A percentile compares a stretch with the other conserved stretches of the same genome.
phyloP scores from a whole-genome alignment of 257 asterid species.

The Ilex asprella region DNA sequence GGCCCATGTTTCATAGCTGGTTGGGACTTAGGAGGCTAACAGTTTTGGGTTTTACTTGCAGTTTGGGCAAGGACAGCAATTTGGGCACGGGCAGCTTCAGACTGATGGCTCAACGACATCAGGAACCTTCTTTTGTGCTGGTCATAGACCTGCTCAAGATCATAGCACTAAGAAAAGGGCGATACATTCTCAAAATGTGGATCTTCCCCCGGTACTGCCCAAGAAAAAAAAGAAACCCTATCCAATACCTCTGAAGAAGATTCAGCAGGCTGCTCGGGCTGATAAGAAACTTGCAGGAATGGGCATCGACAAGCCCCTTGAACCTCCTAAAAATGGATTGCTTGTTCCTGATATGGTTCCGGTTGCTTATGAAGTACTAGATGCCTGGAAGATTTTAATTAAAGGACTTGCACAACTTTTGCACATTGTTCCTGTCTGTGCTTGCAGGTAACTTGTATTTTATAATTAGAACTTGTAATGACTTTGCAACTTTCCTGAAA shows the following conservation, averaged over 20 bases:
- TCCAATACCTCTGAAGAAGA: constrained; percentile 73
- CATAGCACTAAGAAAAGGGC: constrained; percentile 35
- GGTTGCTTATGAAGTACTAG: constrained; percentile 61
- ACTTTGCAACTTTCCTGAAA: neutral
- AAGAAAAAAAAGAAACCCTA: constrained; percentile 86
- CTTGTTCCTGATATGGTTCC: constrained; percentile 64
- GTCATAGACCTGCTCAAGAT: constrained; percentile 29
- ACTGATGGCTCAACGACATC: constrained; percentile 28
- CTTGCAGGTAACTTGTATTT: constrained; percentile 66
- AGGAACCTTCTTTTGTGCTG: constrained; percentile 26
- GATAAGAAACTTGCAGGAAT: constrained; percentile 76
- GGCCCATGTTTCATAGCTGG: neutral
- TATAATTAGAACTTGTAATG: neutral
- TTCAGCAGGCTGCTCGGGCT: constrained; percentile 60
- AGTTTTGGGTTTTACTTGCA: constrained; percentile 30
- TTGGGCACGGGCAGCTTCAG: constrained; percentile 8
- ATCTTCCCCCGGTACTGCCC: constrained; percentile 66
- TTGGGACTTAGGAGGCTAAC: constrained; percentile 8
- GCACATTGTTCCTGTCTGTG: constrained; percentile 66
- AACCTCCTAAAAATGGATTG: constrained; percentile 77
- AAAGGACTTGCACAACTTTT: constrained; percentile 71
- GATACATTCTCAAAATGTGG: constrained; percentile 53
- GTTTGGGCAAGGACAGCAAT: constrained; percentile 22
- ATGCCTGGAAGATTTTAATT: constrained; percentile 76
- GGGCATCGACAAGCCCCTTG: constrained; percentile 92